Conservation (phyloP, 306 rosid species). For the Trifolium pratense region DNA sequence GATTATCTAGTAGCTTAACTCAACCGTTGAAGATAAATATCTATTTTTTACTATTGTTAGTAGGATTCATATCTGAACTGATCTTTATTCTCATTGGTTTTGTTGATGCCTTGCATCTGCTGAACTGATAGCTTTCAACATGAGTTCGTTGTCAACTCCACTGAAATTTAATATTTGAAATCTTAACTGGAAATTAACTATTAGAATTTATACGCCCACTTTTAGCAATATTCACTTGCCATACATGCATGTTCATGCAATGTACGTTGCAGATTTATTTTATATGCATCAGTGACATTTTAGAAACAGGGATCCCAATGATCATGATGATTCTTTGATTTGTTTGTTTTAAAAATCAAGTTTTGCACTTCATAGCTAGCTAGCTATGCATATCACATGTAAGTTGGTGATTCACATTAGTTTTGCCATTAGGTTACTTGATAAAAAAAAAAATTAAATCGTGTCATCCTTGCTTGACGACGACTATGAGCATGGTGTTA, state of each 20-base stretch:
- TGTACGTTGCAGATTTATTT: no score
- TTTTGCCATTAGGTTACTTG: no score
- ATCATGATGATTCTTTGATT: no score
- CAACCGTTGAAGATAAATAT: neutral
- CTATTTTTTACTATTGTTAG: neutral
- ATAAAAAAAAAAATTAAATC: no score
- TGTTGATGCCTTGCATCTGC: neutral
- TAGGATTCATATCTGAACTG: neutral
- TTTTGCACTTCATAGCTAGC: neutral
- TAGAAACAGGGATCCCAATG: no score
- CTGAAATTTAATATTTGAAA: neutral
- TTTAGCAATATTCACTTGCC: no score
- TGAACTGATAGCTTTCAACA: neutral
- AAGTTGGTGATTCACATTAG: neutral
- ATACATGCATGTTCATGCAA: no score
- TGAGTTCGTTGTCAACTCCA: neutral
- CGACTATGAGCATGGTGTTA: neutral
- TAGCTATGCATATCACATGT: neutral
- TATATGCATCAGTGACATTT: no score
- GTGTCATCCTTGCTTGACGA: neutral
- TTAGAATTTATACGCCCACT: no score
- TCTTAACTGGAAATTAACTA: no score
- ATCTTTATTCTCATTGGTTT: neutral
- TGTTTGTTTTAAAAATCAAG: neutral
- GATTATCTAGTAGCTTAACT: constrained; percentile 10